Evolutionary conservation across 768 basidiomycete genomes (phyloP).

Genomic region (Coprinopsis marcescibilis): DNA sequence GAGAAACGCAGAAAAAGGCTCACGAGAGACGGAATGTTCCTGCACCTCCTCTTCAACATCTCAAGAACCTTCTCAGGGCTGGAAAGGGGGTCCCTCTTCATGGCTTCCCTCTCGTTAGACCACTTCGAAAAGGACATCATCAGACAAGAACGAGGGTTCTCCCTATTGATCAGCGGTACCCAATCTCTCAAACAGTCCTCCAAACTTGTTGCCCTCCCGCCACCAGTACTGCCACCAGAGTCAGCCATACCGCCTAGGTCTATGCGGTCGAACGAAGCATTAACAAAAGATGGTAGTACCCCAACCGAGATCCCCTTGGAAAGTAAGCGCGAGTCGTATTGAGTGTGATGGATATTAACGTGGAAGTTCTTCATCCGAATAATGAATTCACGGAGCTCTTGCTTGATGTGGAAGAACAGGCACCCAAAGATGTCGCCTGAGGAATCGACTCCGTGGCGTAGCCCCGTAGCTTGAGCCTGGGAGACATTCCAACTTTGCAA

Average conservation of each 20-base stretch:
- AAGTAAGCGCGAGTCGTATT: slow-evolving; percentile 36
- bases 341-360: slow-evolving; percentile 34
- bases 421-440: slow-evolving; percentile 33
- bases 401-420: slow-evolving; percentile 40
- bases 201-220: slow-evolving; percentile 24
- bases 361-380: slow-evolving; percentile 28
- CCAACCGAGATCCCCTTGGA: slow-evolving; percentile 34
- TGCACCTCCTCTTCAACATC: slow-evolving; percentile 30
- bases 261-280: slow-evolving; percentile 34
- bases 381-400: slow-evolving; percentile 33
- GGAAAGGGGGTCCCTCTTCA: slow-evolving; percentile 22
- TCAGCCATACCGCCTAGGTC: slow-evolving; percentile 33
- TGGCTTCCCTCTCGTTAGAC: slow-evolving; percentile 14
- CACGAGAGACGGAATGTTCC: slow-evolving; percentile 23
- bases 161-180: slow-evolving; percentile 30
- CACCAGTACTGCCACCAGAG: too few species aligned
- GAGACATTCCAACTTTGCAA: slow-evolving; percentile 46
- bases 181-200: slow-evolving; percentile 28
- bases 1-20: slow-evolving; percentile 4
- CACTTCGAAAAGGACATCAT: slow-evolving; percentile 36
- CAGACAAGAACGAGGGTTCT: slow-evolving; percentile 28
- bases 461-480: slow-evolving; percentile 33
- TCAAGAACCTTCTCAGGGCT: slow-evolving; percentile 30
- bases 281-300: slow-evolving; percentile 30
- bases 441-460: slow-evolving; percentile 26